Evolutionary conservation across 2,329 filamentous ascomycete genomes (phyloP), one percentile per base, ranked within the genome.

Genomic region (Ophiostoma novo-ulmi): DNA sequence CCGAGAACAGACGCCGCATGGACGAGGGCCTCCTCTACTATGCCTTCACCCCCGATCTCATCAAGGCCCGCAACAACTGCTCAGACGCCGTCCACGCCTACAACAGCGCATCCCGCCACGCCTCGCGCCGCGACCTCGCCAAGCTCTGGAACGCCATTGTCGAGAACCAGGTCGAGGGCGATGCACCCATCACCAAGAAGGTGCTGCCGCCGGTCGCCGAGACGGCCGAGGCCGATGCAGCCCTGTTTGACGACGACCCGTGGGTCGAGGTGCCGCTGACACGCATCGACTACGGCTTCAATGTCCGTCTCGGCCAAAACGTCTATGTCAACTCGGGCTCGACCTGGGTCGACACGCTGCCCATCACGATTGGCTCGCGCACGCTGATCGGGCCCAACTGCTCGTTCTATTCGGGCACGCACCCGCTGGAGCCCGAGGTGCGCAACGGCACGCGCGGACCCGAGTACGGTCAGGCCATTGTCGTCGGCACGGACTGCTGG

Each of bases 401-500:
- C 61, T 88, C 84, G 52, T 86, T 97, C 75, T 97, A 87, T 78
- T 87, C 87, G 55, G 93, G 87, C 1, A 89, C 85, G 0, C 93
- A 97, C 79, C 92, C 93, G 1, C 80, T 93, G 0, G 91, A 96
- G 75, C 91, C 91, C 0, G 84, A 84, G 0, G 74, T 94, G 5
- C 87, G 93, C 39, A 90, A 94, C 76, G 92, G 93, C 0, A 89
- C 85, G 0, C 83, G 85, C 17, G 93, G 93, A 0, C 92, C 92
- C 0, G 93, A 97, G 78, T 76, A 81, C 10, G 93, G 92, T 0
- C 88, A 86, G 74, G 86, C 90, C 11, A 91, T 97, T 73, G 85
- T 82, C 44, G 88, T 97, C 69, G 92, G 89, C 0, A 89, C 93
- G 74, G 93, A 97, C 80, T 91, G 91, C 79, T 93, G 91, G 91